These are phyloP conservation scores for Obelidium mucronatum DNA, from an alignment of 192 early-diverging fungal genomes.

Conservation along the genomic window DNA sequence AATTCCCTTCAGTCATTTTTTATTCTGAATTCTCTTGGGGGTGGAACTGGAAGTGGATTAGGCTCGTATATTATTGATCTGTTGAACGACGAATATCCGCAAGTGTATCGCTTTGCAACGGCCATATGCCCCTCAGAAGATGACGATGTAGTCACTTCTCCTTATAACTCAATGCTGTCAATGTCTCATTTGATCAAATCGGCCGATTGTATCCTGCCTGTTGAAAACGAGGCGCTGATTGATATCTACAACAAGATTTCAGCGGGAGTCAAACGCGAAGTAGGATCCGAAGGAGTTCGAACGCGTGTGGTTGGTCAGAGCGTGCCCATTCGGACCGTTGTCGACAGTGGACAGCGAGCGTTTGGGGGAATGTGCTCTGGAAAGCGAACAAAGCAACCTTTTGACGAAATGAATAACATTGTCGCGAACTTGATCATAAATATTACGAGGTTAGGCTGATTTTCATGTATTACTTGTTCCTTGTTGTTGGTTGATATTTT, in stretches of 20 bases:
- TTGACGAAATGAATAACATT: slow-evolving; percentile 68
- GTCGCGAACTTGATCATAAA: slow-evolving; percentile 65
- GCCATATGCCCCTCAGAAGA: slow-evolving; percentile 51
- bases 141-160: slow-evolving; percentile 68
- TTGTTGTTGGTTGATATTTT: background rate
- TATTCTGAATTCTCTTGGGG: slow-evolving; percentile 56
- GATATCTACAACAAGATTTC: slow-evolving; percentile 53
- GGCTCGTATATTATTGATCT: slow-evolving; percentile 52
- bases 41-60: slow-evolving; percentile 68
- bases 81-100: slow-evolving; percentile 52
- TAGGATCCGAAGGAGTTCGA: background rate
- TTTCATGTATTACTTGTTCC: background rate
- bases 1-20: slow-evolving; percentile 64
- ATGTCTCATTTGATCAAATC: slow-evolving; percentile 49
- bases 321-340: background rate
- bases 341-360: slow-evolving; percentile 38
- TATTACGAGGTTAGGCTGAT: slow-evolving; percentile 54
- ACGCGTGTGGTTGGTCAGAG: no score
- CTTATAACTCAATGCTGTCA: slow-evolving; percentile 58
- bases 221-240: slow-evolving; percentile 63
- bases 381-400: slow-evolving; percentile 39
- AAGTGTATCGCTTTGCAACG: slow-evolving; percentile 49
- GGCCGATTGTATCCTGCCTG: slow-evolving; percentile 60
- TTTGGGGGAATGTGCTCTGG: slow-evolving; percentile 39
- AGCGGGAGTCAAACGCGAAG: slow-evolving; percentile 7